Base-by-base conservation (phyloP, 2,329 filamentous ascomycete species). In the Pseudogymnoascus sp. region DNA sequence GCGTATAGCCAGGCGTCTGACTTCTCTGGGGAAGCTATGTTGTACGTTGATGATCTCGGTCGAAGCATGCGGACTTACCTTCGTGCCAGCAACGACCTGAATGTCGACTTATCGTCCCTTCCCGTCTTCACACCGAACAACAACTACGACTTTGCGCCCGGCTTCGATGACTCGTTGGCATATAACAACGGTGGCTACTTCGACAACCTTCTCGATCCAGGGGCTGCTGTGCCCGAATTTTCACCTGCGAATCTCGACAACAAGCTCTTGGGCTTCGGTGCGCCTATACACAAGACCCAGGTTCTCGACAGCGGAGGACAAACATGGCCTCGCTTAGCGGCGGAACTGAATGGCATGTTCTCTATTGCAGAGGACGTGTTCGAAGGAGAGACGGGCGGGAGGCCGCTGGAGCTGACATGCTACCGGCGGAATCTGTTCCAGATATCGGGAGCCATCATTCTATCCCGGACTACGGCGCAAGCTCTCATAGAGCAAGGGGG, bases 391-490 rank as follows among this genome's bases (percentile, higher is more conserved):
- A 68, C 66, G 42, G 84, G 69, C 30, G 85, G 74, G 75, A 84
- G 76, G 78, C 87, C 88, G 0, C 82, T 88, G 60, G 93, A 97
- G 76, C 77, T 97, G 72, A 97, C 93, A 0, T 97, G 93, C 80
- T 97, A 97, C 73, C 87, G 93, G 45, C 85, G 93, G 60, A 97
- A 97, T 71, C 80, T 97, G 55, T 97, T 96, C 80, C 92, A 97
- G 76, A 95, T 96, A 67, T 93, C 91, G 0, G 93, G 93, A 36
- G 90, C 89, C 60, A 84, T 97, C 62, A 91, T 86, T 0, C 75
- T 97, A 45, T 91, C 92, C n/a, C 77, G 84, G 22, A 82, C 88
- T 58, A 84, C 87, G 41, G 82, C 90, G 58, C 84, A 90, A 64
- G 85, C 84, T 68, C 80, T 89, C 65, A 81, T 92, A 71, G 92